Evolutionary conservation across 1,139 yeast species (phyloP).

Genomic region (Hansenula anomala): DNA sequence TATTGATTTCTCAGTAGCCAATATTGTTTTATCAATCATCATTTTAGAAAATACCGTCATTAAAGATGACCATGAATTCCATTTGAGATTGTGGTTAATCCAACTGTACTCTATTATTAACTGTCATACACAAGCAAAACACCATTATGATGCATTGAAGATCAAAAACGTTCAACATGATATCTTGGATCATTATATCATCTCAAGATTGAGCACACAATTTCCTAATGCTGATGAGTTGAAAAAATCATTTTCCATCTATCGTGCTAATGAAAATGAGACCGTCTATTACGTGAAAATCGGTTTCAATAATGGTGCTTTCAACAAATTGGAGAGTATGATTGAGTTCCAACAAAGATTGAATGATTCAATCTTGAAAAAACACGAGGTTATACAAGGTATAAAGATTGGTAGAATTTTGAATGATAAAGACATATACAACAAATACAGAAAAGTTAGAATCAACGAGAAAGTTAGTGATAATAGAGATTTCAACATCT

Average conservation of each 20-base stretch:
- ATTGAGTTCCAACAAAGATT: slow-evolving; percentile 44
- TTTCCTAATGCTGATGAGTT: slow-evolving; percentile 27
- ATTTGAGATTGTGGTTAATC: slow-evolving; percentile 65
- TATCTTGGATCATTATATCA: slow-evolving; percentile 56
- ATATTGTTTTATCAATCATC: slow-evolving; percentile 29
- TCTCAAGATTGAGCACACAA: slow-evolving; percentile 41
- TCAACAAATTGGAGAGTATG: slow-evolving; percentile 59
- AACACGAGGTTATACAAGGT: slow-evolving; percentile 33
- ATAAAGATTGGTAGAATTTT: slow-evolving; percentile 34
- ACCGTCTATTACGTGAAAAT: slow-evolving; percentile 38
- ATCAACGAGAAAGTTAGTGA: slow-evolving; percentile 25
- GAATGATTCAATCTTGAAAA: slow-evolving; percentile 27
- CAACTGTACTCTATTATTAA: slow-evolving; percentile 60
- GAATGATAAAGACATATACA: slow-evolving; percentile 13
- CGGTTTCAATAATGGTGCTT: slow-evolving; percentile 52
- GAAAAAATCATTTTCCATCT: slow-evolving; percentile 31
- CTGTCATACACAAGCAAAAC: slow-evolving; percentile 42
- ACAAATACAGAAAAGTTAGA: slow-evolving; percentile 5
- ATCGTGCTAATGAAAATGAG: slow-evolving; percentile 48
- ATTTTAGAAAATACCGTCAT: slow-evolving; percentile 44
- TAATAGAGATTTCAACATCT: slow-evolving; percentile 43
- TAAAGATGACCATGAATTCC: slow-evolving; percentile 61
- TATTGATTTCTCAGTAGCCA: slow-evolving; percentile 14
- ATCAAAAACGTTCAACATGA: slow-evolving; percentile 81
- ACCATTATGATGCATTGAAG: slow-evolving; percentile 49